A percentile compares a stretch with the other conserved stretches of the same genome.
These are phyloP conservation scores for Trichomonascaceae sp. DNA, from an alignment of 1,139 yeast genomes.

Conservation along the genomic window DNA sequence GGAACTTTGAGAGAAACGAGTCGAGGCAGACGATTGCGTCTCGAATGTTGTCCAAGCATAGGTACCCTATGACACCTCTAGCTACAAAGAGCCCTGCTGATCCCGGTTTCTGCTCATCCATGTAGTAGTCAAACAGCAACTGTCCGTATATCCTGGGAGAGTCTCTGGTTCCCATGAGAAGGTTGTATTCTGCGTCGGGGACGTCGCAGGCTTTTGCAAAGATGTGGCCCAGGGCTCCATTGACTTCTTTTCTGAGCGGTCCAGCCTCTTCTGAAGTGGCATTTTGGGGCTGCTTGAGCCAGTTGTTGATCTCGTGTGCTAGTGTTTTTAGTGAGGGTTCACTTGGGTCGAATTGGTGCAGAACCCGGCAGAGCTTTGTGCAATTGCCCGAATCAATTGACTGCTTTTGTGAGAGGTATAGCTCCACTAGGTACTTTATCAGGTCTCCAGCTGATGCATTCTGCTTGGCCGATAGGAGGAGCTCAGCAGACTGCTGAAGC, in stretches of 20 bases:
- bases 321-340: constrained; percentile 61
- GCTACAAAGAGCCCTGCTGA: constrained; percentile 37
- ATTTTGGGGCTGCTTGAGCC: constrained; percentile 37
- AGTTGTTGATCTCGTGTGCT: constrained; percentile 41
- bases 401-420: constrained; percentile 40
- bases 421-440: constrained; percentile 57
- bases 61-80: constrained; percentile 61
- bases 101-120: constrained; percentile 20
- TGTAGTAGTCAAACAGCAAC: constrained; percentile 47
- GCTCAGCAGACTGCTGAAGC: constrained; percentile 55
- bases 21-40: constrained; percentile 37
- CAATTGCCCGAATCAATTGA: constrained; percentile 24
- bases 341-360: constrained; percentile 39
- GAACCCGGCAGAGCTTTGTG: constrained; percentile 29
- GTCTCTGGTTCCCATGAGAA: constrained; percentile 54
- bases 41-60: constrained; percentile 49
- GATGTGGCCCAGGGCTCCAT: constrained; percentile 61
- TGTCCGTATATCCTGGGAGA: constrained; percentile 42
- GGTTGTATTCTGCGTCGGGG: constrained; percentile 44
- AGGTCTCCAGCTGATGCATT: constrained; percentile 75
- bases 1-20: constrained; percentile 28
- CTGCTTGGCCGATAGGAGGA: constrained; percentile 55
- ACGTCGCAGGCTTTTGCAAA: constrained; percentile 29
- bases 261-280: too few relatives aligned
- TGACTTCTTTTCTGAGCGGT: too few relatives aligned